Conservation (phyloP, 208 protist genomes). For the Phytomonas sp. region DNA sequence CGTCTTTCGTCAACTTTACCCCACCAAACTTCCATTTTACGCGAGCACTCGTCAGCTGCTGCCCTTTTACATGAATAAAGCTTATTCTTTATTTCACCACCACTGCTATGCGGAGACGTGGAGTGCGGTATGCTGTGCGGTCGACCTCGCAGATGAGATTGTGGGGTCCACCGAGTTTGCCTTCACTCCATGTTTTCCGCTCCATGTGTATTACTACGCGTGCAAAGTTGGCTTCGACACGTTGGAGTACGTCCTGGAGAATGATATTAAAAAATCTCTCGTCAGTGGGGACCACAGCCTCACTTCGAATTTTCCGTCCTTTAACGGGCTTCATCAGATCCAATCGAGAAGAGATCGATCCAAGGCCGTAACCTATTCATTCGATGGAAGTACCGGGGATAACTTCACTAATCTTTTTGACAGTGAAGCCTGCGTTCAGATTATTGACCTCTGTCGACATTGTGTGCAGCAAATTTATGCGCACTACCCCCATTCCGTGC, state of each 20-base stretch:
- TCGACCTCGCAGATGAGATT: slow-evolving; percentile 65
- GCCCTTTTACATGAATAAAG: slow-evolving; percentile 60
- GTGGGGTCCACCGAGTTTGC: slow-evolving; percentile 60
- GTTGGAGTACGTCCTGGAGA: background rate
- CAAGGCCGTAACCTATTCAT: background rate
- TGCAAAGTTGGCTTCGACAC: slow-evolving; percentile 24
- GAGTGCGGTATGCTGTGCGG: slow-evolving; percentile 54
- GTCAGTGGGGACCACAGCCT: background rate
- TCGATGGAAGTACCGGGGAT: background rate
- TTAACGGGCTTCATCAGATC: background rate
- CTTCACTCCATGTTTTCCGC: slow-evolving; percentile 63
- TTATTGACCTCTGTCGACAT: slow-evolving; percentile 32
- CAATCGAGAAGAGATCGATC: slow-evolving; percentile 5
- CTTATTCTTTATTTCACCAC: slow-evolving; percentile 27
- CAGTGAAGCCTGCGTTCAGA: slow-evolving; percentile 12
- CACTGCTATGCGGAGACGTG: slow-evolving; percentile 41
- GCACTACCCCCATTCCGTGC: slow-evolving; percentile 48
- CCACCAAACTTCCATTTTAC: slow-evolving; percentile 32
- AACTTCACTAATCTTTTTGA: background rate
- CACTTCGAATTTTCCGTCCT: background rate
- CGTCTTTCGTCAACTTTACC: slow-evolving; percentile 36
- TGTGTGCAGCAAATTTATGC: slow-evolving; percentile 37
- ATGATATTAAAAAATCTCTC: slow-evolving; percentile 4
- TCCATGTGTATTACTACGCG: slow-evolving; percentile 51
- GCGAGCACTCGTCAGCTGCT: slow-evolving; percentile 46